phyloP scores from a whole-genome alignment of 176 grass and related monocot species.

The Urochloa ruziziensis region DNA sequence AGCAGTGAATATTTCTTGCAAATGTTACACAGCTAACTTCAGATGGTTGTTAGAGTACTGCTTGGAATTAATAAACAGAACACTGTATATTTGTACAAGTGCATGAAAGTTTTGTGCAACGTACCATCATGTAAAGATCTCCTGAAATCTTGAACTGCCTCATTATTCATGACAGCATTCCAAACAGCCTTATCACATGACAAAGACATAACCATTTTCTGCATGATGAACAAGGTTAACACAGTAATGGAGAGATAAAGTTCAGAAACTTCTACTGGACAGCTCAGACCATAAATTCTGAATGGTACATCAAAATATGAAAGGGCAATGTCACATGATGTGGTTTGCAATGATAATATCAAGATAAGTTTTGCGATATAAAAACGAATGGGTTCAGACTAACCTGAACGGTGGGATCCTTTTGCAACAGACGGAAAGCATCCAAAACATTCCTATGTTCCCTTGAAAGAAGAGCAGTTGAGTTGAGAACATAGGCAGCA shows the following conservation, averaged over 20 bases:
- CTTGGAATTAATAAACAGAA: slow-evolving; percentile 8
- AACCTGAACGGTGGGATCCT: slow-evolving; percentile 75
- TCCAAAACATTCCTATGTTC: slow-evolving; percentile 69
- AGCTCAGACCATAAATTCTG: neutral
- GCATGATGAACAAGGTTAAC: slow-evolving; percentile 34
- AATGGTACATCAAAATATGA: neutral
- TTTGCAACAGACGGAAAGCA: slow-evolving; percentile 73
- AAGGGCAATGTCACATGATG: neutral
- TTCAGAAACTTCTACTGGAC: neutral
- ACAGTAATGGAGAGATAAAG: neutral
- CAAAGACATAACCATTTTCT: slow-evolving; percentile 92
- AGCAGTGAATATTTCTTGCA: neutral
- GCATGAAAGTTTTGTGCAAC: neutral
- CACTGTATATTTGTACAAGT: neutral
- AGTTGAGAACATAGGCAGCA: slow-evolving; percentile 57
- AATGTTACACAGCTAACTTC: neutral
- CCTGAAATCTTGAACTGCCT: slow-evolving; percentile 83
- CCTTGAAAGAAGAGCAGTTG: slow-evolving; percentile 48
- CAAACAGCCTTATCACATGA: slow-evolving; percentile 86
- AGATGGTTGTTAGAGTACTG: slow-evolving; percentile 3
- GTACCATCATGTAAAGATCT: slow-evolving; percentile 65
- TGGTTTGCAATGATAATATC: neutral
- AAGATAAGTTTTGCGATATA: neutral
- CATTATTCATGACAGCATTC: slow-evolving; percentile 91
- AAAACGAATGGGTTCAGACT: neutral